Conservation (phyloP, 169 alveolate species). For the Plasmodium reichenowi region DNA sequence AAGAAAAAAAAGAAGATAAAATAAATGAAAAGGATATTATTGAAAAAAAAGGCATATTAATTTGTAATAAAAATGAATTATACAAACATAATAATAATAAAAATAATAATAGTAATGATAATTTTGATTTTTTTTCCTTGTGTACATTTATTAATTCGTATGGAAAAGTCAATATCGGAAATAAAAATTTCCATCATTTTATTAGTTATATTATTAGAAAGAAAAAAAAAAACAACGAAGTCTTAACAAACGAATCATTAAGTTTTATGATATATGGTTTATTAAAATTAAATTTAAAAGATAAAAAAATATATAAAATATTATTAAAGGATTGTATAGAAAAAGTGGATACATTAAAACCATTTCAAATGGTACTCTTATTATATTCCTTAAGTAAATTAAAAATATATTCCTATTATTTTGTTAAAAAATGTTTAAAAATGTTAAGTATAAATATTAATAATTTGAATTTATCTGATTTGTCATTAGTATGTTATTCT, state of each 20-base stretch:
- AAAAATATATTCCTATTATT: conserved; percentile 48
- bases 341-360: conserved; percentile 31
- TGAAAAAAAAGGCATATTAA: not conserved
- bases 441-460: conserved; percentile 42
- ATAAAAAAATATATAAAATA: conserved; percentile 37
- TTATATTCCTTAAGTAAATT: conserved; percentile 55
- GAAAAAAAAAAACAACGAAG: conserved; percentile 48
- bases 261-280: conserved; percentile 50
- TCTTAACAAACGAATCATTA: conserved; percentile 43
- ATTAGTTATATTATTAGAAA: conserved; percentile 66
- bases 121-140: conserved; percentile 61
- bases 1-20: not conserved
- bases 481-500: conserved; percentile 48
- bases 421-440: conserved; percentile 59
- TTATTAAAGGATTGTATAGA: conserved; percentile 46
- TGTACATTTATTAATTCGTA: conserved; percentile 51
- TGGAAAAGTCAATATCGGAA: conserved; percentile 17
- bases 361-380: conserved; percentile 32
- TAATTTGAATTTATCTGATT: conserved; percentile 34
- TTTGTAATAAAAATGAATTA: not conserved
- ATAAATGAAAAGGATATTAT: not conserved
- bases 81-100: not conserved
- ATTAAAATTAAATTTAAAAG: conserved; percentile 37
- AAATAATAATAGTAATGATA: not conserved
- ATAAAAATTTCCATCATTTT: conserved; percentile 31